A percentile compares a stretch with the other conserved stretches of the same genome.
These are phyloP conservation scores for Cladophialophora immunda DNA, from an alignment of 2,329 filamentous ascomycete genomes.

Conservation along the genomic window DNA sequence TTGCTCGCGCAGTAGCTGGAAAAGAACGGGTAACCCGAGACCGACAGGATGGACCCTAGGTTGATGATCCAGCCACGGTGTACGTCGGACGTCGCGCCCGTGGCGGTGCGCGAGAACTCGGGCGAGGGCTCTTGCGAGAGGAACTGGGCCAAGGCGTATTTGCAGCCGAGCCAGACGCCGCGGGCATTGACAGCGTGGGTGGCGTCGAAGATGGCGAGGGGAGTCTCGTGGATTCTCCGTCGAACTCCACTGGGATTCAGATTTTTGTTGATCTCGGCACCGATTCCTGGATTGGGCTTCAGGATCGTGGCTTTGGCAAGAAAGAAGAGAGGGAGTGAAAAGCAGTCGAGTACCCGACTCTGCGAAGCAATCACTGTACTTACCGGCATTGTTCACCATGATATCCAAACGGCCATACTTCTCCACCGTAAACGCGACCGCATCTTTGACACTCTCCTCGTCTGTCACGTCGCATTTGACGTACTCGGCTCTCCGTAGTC, in stretches of 20 bases:
- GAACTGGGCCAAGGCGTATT: constrained; percentile 34
- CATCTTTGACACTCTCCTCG: constrained; percentile 61
- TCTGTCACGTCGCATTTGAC: constrained; percentile 28
- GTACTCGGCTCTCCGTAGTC: neutral
- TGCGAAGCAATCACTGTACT: too few species aligned
- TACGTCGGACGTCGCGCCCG: constrained; percentile 36
- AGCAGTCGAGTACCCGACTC: too few species aligned
- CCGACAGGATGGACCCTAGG: constrained; percentile 44
- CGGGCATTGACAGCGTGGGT: constrained; percentile 47
- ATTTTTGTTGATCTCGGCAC: neutral
- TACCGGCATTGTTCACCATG: constrained; percentile 41
- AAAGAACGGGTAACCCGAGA: constrained; percentile 37
- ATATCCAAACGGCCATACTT: constrained; percentile 71
- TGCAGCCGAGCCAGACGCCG: constrained; percentile 51
- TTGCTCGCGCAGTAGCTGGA: constrained; percentile 37
- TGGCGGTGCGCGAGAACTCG: too few species aligned
- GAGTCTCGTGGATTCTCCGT: too few species aligned
- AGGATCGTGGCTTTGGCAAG: too few species aligned
- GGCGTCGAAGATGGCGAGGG: too few species aligned
- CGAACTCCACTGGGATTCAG: too few species aligned
- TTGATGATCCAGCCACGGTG: constrained; percentile 50
- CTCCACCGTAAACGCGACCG: constrained; percentile 85
- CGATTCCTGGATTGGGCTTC: constrained; percentile 1
- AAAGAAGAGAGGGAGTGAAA: too few species aligned
- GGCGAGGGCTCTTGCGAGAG: constrained; percentile 26